These are phyloP conservation scores for Chalciporus sphaerocephalus DNA, from an alignment of 768 basidiomycete species.

Conservation along the genomic window DNA sequence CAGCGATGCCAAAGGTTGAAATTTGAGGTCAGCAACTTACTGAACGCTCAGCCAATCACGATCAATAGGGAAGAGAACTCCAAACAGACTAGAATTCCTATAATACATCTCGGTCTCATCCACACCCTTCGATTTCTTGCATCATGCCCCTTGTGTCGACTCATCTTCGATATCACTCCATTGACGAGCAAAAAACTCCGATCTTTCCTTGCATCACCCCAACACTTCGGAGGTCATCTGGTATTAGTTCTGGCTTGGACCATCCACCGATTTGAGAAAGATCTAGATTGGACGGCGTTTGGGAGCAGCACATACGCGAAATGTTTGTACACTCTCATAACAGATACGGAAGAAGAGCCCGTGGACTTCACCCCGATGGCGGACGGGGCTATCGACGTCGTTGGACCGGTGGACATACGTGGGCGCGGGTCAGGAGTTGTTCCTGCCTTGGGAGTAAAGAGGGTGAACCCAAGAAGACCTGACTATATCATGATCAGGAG, in stretches of 20 bases:
- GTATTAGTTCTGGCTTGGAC: conserved; percentile 1
- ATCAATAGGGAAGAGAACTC: neutral
- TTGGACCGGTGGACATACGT: too few relatives aligned
- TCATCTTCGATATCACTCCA: conserved; percentile 10
- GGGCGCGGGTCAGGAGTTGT: too few relatives aligned
- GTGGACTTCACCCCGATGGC: neutral
- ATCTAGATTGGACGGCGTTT: neutral
- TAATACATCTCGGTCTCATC: conserved; percentile 4
- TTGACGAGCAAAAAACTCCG: conserved; percentile 2
- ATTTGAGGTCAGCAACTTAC: neutral
- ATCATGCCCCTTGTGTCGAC: conserved; percentile 9
- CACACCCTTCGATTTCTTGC: conserved; percentile 4
- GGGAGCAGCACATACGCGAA: conserved; percentile 5
- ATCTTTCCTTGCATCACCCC: neutral
- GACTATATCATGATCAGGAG: neutral
- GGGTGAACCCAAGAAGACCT: neutral
- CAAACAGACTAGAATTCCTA: neutral
- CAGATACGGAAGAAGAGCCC: neutral
- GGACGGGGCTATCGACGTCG: too few relatives aligned
- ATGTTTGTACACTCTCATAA: conserved; percentile 8
- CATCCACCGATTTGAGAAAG: neutral
- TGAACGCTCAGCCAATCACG: conserved; percentile 1
- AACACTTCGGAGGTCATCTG: neutral
- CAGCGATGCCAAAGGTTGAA: too few relatives aligned
- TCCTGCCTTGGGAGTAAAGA: neutral